Evolutionary conservation across 495 filamentous ascomycete species (phyloP), one percentile per base, ranked within the genome.

Genomic region (Pyronema domesticum): DNA sequence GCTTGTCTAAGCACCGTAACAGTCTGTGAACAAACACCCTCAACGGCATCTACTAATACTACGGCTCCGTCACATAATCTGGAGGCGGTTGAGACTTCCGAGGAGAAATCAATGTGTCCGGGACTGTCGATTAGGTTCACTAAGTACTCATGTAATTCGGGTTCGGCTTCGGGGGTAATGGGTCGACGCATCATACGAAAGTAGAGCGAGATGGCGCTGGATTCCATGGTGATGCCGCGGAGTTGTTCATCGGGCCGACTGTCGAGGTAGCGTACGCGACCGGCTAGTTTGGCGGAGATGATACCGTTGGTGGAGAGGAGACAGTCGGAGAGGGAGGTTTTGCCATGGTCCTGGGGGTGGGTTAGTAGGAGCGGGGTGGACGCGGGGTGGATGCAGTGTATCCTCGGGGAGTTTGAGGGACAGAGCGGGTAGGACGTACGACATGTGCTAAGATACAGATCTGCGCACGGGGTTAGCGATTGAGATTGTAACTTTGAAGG

Each of bases 221-320:
- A 96, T 68, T 99, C 91, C 91, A 99, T 99, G 9, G 91, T 99
- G 62, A 99, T 99, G 35, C 91, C 93, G 44, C 91, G 83, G 7
- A 87, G 77, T 71, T 99, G 91, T 69, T 99, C 91, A 71, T 99
- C 91, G 11, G 93, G 88, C 44, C 91, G 78, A 15, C 89, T 95
- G 69, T 99, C 91, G 30, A 99, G 80, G 67, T 94, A 99, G 60
- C 91, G 85, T 68, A 96, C 94, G 72, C 95, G 95, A 65, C 91
- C 91, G 58, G 91, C 91, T 58, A 99, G 72, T 65, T 95, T 95
- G 40, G 89, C 84, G 10, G 93, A 96, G 62, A 99, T 96, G 70
- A 99, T 96, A 73, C 91, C 91, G 77, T 99, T 99, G 60, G 93
- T 95, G 68, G 93, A 87, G 60, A 99, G 86, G 46, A 99, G 81